Evolutionary conservation across 169 alveolate genomes (phyloP), one percentile per base, ranked within the genome.

Genomic region (Plasmodium reichenowi): DNA sequence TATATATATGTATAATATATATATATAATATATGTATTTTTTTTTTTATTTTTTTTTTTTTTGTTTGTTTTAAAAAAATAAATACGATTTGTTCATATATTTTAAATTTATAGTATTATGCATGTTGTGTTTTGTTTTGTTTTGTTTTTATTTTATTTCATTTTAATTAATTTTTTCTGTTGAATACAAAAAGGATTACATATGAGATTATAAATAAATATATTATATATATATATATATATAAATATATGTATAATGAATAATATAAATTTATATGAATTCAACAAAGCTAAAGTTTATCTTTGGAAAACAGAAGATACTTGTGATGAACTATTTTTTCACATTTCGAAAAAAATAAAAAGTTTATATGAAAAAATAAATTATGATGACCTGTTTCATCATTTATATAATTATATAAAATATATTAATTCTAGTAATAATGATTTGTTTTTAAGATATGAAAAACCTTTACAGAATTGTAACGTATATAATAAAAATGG

Each of bases 241-340:
- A 38, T 38, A n/a, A 12, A 9, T 5, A 52, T 52, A n/a, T 10
- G 3, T 7, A 59, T 9, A 32, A 62, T 72, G 87, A 58, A 59
- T 38, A 24, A 47, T 17, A n/a, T 71, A 17, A 85, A 71, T 13
- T 29, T 85, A 22, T 29, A 86, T 29, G 92, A 85, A 3, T 85
- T 58, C n/a, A 86, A 59, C 0, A 85, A 71, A 52, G 92, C 83
- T 13, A 85, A 85, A 24, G 92, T 85, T 10, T 85, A 85, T 50
- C 47, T 85, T 24, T 85, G 92, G 92, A 85, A 85, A 50, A 85
- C 92, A 7, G 92, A 85, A 15, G 47, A 52, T 6, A 85, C 92
- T 20, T 59, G 86, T 32, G 87, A 85, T n/a, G 66, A 85, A 43
- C 22, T 85, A 52, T 85, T 85, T 50, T 50, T 10, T 1, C 87